Evolutionary conservation across 164 flowering plant genomes (phyloP).

Genomic region (Berberis vulgaris): DNA sequence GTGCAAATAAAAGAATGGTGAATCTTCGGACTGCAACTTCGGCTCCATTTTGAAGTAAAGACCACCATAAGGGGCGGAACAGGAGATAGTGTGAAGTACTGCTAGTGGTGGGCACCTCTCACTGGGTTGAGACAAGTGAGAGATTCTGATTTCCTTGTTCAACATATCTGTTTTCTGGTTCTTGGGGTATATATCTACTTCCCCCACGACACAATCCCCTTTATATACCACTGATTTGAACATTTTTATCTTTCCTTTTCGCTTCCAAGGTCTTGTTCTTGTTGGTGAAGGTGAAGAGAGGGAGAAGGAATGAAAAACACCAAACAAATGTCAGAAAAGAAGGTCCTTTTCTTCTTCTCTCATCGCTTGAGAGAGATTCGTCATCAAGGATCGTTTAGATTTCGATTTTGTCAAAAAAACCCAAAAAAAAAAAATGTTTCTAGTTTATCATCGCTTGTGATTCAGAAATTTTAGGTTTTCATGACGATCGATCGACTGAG

Average conservation of each 20-base stretch:
- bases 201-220: slow-evolving; percentile 73
- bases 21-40: slow-evolving; percentile 26
- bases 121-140: slow-evolving; percentile 63
- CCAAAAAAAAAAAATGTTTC: background rate
- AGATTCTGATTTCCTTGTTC: slow-evolving; percentile 55
- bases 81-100: slow-evolving; percentile 76
- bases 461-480: too few species aligned
- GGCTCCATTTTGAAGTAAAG: slow-evolving; percentile 90
- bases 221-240: slow-evolving; percentile 55
- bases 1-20: slow-evolving; percentile 71
- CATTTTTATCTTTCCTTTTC: slow-evolving; percentile 23
- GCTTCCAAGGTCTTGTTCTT: background rate
- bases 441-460: too few species aligned
- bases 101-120: slow-evolving; percentile 98
- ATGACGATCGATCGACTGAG: too few species aligned
- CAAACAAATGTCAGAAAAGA: too few species aligned
- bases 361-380: background rate
- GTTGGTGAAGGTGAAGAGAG: background rate
- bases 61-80: slow-evolving; percentile 23
- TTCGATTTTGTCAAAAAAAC: background rate
- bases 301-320: too few species aligned
- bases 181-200: slow-evolving; percentile 59
- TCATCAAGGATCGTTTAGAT: background rate
- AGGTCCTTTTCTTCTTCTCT: background rate
- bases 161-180: slow-evolving; percentile 26